These are phyloP conservation scores for Trypanosoma boissoni DNA, from an alignment of 208 protist species.

Conservation along the genomic window DNA sequence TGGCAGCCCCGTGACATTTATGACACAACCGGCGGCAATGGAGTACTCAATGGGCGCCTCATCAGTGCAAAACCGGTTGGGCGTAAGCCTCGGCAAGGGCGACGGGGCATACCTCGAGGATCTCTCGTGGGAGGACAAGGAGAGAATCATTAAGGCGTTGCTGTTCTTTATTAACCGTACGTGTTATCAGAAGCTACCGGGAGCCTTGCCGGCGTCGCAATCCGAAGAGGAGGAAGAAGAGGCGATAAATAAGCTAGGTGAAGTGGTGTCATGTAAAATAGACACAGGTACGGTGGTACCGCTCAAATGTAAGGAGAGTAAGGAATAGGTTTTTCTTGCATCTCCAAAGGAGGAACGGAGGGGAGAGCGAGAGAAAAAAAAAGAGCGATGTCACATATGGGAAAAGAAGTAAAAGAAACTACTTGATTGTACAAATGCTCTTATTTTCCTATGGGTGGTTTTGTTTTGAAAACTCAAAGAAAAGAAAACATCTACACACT, in stretches of 20 bases:
- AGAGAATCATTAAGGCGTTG: conserved; percentile 82
- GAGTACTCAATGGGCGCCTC: neutral
- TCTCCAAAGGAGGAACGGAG: too few species aligned
- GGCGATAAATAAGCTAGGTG: neutral
- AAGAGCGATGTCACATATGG: too few species aligned
- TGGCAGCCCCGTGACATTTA: too few species aligned
- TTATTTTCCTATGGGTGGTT: too few species aligned
- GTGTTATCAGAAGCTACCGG: conserved; percentile 34
- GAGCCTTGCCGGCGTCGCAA: neutral
- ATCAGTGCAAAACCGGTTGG: neutral
- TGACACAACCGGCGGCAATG: neutral
- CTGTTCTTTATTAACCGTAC: conserved; percentile 79
- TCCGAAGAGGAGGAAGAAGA: neutral
- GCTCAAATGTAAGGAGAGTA: too few species aligned
- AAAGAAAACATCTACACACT: too few species aligned
- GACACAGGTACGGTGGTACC: too few species aligned
- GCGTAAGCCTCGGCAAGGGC: conserved; percentile 20
- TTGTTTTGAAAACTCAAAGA: too few species aligned
- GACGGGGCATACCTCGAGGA: conserved; percentile 46
- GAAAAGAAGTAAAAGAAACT: too few species aligned
- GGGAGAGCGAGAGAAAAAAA: too few species aligned
- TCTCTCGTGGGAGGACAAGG: conserved; percentile 76
- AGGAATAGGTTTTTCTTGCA: too few species aligned
- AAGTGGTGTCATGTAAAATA: neutral
- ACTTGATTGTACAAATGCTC: too few species aligned